Evolutionary conservation across 768 basidiomycete genomes (phyloP), one percentile per base, ranked within the genome.

Genomic region (Porpolomopsis calyptriformis): DNA sequence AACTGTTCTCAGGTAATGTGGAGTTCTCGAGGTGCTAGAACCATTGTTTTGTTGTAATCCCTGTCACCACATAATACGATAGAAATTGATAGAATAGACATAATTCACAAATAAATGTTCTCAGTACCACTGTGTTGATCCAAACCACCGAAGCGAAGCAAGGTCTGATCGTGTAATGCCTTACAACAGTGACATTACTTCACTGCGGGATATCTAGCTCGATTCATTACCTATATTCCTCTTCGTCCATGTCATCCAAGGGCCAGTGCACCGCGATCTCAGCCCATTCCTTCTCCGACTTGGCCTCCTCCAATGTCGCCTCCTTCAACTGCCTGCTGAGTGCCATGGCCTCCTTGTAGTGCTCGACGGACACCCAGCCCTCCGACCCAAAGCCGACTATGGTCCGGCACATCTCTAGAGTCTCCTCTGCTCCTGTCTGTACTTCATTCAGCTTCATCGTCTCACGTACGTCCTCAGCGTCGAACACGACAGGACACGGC

Each of bases 211-310:
- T 34, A 34, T 34, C 3, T 44, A 0, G 38, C 29, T 61, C n/a
- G n/a, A n/a, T n/a, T n/a, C n/a, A n/a, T n/a, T n/a, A 72, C 61
- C 60, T 67, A 51, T 72, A 73, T n/a, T 64, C 44, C 58, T 63
- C 53, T 59, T 76, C 72, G 53, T 72, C 64, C 66, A 72, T 73
- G 47, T 74, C 71, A 55, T 73, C 67, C 47, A 55, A 72, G 52
- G 55, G 58, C 73, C 72, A 76, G 53, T 76, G 52, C 40, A 53
- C 64, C 62, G 4, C 47, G 40, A 65, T 53, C 61, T 64, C 43
- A 25, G 49, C 70, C 54, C 65, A 69, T 64, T 65, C 52, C 69
- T 60, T 57, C 35, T 26, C 67, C 51, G 57, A 51, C 51, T 49
- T 45, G 41, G 52, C 49, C 52, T 4, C 53, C 52, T 52, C 52